Base-by-base conservation (phyloP, 163 green algal species). In the Prototheca wickerhamii region DNA sequence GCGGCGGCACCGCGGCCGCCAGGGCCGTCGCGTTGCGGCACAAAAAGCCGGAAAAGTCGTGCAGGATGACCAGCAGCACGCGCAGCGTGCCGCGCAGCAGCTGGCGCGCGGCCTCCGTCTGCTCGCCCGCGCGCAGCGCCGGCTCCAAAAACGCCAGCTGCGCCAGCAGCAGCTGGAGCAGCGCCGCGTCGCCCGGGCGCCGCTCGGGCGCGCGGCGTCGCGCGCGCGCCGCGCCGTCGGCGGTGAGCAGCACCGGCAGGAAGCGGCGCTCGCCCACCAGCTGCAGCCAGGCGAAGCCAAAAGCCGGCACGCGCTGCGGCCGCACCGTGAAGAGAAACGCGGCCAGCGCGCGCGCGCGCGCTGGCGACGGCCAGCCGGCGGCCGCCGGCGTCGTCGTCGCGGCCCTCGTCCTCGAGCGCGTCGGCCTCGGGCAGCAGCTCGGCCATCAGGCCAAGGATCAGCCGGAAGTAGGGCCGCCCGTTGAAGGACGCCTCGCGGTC, bases 11-110 rank as follows among this genome's bases (percentile, higher is more conserved):
- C 63, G 79, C 80, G 73, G 96, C 86, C 76, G 88, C 96, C 35
- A 99, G 85, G 63, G 82, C 76, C 64, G 95, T 89, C 81, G 97
- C 88, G 73, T 96, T 84, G 74, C 97, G 85, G 80, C 89, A 96
- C 61, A 98, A 84, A 78, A 98, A 97, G 82, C 98, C 93, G 8
- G 93, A 93, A 76, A 98, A 97, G 79, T 99, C 93, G 69, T 99
- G 93, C 77, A 99, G 84, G 64, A 97, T 79, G 51, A 96, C 86
- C 70, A 97, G 80, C 72, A 98, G 82, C 70, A 98, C 76, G 20
- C 92, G 81, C 64, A 98, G 75, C 26, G 85, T 89, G 56, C 92
- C 92, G 67, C 90, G 92, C 79, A 97, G 98, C 51, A 96, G 79
- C 73, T 92, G 70, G 53, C 88, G 79, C n/a, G 95, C 77, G 17